Evolutionary conservation across 768 basidiomycete genomes (phyloP), one percentile per base, ranked within the genome.

Genomic region (Xanthoconium purpureum): DNA sequence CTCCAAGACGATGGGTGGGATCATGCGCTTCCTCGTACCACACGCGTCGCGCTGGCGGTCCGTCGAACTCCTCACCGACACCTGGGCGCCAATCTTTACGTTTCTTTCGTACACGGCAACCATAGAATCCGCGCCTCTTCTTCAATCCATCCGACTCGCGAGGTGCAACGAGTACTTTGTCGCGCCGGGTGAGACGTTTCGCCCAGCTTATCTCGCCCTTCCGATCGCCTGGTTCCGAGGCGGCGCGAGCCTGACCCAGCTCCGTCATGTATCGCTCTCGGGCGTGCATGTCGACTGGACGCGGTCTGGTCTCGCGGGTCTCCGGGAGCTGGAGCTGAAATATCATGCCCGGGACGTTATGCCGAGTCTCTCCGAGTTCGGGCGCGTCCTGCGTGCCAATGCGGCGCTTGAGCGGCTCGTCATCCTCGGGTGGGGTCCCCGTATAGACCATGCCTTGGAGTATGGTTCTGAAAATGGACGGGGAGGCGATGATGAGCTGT

Each of bases 241-340:
- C 18, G 78, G 78, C 6, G 47, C 58, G 7, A 32, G 63, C 5
- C 59, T 77, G 3, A 54, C 65, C 14, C 59, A 59, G 20, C 70
- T 86, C 20, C 72, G 71, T 5, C 63, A 73, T 15, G 70, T 85
- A 8, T 72, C 76, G 1, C 70, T 86, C 7, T 75, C 78, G 3
- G 84, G 84, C 1, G 83, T 84, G 17, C 84, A 85, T 60, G 65
- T 85, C 48, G 76, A 83, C 51, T 86, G 84, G 84, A 44, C 68
- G 2, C 61, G 52, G 12, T 74, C 75, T 8, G 62, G 73, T 12
- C 67, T 84, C 48, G 63, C 60, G 7, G 74, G 76, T 54, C 76
- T 86, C 15, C 71, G 71, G 18, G 72, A 69, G 29, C 70, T 85
- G 36, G 79, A 82, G 58, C 70, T 85, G 62, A 81, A 77, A 58